Percentiles rank a stretch among this genome's conserved stretches.
Conservation (phyloP, 2,329 filamentous ascomycete species). For the Orbilia javanica region DNA sequence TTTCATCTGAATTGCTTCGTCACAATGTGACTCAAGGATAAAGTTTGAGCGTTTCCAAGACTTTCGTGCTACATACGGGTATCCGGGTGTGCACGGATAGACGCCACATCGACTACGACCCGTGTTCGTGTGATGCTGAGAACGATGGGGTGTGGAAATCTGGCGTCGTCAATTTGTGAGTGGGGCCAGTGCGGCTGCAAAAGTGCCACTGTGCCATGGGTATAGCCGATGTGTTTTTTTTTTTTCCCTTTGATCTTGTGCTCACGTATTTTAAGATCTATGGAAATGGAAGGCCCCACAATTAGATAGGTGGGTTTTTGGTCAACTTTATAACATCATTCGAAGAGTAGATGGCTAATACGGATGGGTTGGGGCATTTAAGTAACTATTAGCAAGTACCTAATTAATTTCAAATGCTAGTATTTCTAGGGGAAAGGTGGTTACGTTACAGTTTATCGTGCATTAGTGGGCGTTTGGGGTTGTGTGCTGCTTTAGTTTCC, state of each 20-base stretch:
- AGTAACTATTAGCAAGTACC: no score
- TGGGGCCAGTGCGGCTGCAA: neutral
- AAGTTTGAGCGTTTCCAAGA: neutral
- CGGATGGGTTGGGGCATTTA: no score
- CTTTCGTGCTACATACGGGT: constrained; percentile 8
- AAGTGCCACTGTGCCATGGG: neutral
- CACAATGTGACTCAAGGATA: neutral
- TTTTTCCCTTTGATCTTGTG: no score
- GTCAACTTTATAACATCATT: no score
- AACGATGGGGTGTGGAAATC: neutral
- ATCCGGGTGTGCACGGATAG: constrained; percentile 7
- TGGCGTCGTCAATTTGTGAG: neutral
- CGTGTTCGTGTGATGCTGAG: neutral
- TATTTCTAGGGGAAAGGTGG: no score
- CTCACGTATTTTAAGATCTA: no score
- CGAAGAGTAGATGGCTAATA: no score
- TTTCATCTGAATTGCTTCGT: neutral
- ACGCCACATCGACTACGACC: constrained; percentile 8
- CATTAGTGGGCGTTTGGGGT: neutral
- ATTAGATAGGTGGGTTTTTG: no score
- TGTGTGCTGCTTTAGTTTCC: neutral
- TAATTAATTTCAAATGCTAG: no score
- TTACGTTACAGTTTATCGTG: neutral
- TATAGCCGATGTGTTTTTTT: neutral
- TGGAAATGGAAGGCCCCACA: no score